These are phyloP conservation scores for Tylopilus vinaceipallidus DNA, from an alignment of 768 basidiomycete species.

Conservation along the genomic window DNA sequence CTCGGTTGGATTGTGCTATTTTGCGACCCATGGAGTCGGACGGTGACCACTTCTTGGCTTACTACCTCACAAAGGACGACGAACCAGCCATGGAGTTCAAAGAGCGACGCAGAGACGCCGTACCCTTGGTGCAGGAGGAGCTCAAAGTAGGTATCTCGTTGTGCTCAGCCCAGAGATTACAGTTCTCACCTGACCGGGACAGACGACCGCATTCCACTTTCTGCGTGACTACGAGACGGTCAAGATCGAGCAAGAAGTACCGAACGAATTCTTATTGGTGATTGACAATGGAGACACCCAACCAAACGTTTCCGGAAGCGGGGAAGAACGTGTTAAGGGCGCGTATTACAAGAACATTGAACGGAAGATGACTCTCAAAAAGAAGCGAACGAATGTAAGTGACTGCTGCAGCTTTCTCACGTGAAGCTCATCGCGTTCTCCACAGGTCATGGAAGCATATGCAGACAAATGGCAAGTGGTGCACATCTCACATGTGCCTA, in stretches of 20 bases:
- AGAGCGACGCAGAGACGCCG: slow-evolving; percentile 43
- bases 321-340: slow-evolving; percentile 51
- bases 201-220: slow-evolving; percentile 74
- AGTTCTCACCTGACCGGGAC: background rate
- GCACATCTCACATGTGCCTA: slow-evolving; percentile 64
- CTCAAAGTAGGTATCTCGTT: slow-evolving; percentile 45
- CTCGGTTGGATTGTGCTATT: slow-evolving; percentile 81
- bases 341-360: slow-evolving; percentile 89
- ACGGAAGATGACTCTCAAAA: slow-evolving; percentile 84
- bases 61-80: slow-evolving; percentile 78
- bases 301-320: slow-evolving; percentile 35
- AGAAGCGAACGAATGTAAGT: slow-evolving; percentile 76
- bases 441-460: slow-evolving; percentile 67
- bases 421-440: background rate
- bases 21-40: slow-evolving; percentile 86
- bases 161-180: background rate
- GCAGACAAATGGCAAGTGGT: slow-evolving; percentile 83
- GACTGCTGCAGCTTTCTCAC: background rate
- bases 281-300: slow-evolving; percentile 57
- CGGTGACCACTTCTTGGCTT: slow-evolving; percentile 84
- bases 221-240: slow-evolving; percentile 85
- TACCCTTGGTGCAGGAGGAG: slow-evolving; percentile 48
- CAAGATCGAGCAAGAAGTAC: slow-evolving; percentile 83
- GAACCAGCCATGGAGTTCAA: slow-evolving; percentile 68
- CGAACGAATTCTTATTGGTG: slow-evolving; percentile 79